Evolutionary conservation across 768 basidiomycete genomes (phyloP), one percentile per base, ranked within the genome.

Genomic region (Filobasidium floriforme): DNA sequence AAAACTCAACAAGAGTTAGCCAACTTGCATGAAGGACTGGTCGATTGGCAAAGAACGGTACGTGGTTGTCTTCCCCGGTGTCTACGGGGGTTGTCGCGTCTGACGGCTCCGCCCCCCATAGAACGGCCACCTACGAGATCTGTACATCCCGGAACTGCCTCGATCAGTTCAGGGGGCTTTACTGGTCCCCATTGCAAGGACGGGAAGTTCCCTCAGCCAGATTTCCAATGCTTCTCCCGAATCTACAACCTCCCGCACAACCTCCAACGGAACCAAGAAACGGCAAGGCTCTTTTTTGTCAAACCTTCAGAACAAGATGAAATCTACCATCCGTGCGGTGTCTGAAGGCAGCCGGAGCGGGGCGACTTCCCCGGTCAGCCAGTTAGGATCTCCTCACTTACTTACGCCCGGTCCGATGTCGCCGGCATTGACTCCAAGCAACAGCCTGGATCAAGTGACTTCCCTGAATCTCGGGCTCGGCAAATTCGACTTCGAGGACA

Each of bases 401-500:
- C 54, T 57, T 5, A 24, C 54, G 5, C 22, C 26, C 19, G 54
- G 22, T 24, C 54, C 54, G 15, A 15, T 57, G 12, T 57, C 54
- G 5, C 54, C 54, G 12, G 54, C 29, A 4, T 24, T 57, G 18
- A 24, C 54, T 22, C 54, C 54, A 24, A 32, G 54, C 7, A 57
- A 57, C 54, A 57, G 54, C 26, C 29, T 57, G 2, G 29, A 24
- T 6, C 54, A 57, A n/a, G 24, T 24, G 5, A 49, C 18, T 49
- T 49, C 46, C 14, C 14, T 49, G 46, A 22, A 22, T 14, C 24
- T 57, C 22, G 54, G 15, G 19, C 29, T 57, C 4, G 54, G 54
- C 22, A 57, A 57, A 32, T 57, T 57, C 54, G 54, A 57, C 15
- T 57, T 57, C 26, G 54, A 57, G 26, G 54, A 24, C 6, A 49